phyloP scores from a whole-genome alignment of 1,139 yeast genomes.

The Pichia sp. region DNA sequence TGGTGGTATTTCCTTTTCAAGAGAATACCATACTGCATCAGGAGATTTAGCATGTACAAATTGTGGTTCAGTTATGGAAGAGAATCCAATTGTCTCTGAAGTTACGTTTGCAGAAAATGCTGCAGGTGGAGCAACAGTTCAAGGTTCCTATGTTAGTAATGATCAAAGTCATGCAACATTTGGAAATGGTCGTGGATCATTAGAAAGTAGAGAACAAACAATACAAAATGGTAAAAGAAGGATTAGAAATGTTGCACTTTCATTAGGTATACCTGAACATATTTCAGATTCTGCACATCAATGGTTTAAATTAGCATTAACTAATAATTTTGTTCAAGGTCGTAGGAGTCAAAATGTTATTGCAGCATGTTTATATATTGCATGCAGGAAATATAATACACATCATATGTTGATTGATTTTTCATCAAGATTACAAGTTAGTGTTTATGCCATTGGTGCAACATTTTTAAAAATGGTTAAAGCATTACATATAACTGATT shows the following conservation, averaged over 20 bases:
- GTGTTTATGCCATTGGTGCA: slow-evolving; percentile 92
- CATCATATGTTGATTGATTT: slow-evolving; percentile 95
- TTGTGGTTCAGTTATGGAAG: slow-evolving; percentile 88
- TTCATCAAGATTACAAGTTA: slow-evolving; percentile 79
- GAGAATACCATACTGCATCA: slow-evolving; percentile 53
- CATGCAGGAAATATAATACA: slow-evolving; percentile 86
- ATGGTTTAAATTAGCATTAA: slow-evolving; percentile 82
- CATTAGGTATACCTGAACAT: slow-evolving; percentile 73
- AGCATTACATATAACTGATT: slow-evolving; percentile 60
- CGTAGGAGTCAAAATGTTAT: slow-evolving; percentile 89
- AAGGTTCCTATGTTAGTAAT: slow-evolving; percentile 86
- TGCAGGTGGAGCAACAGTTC: slow-evolving; percentile 91
- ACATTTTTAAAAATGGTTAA: slow-evolving; percentile 89
- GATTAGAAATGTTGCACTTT: slow-evolving; percentile 72
- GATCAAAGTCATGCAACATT: slow-evolving; percentile 77
- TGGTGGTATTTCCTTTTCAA: slow-evolving; percentile 41
- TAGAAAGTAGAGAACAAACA: slow-evolving; percentile 86
- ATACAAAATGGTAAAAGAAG: slow-evolving; percentile 72
- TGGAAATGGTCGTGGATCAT: slow-evolving; percentile 57
- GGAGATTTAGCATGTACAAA: slow-evolving; percentile 70
- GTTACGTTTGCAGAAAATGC: slow-evolving; percentile 90
- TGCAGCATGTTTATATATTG: slow-evolving; percentile 89
- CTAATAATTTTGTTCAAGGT: slow-evolving; percentile 90
- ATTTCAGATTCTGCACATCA: slow-evolving; percentile 81
- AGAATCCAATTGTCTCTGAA: slow-evolving; percentile 90